These are phyloP conservation scores for Hypomyces perniciosus DNA, from an alignment of 2,329 filamentous ascomycete genomes.

Conservation along the genomic window DNA sequence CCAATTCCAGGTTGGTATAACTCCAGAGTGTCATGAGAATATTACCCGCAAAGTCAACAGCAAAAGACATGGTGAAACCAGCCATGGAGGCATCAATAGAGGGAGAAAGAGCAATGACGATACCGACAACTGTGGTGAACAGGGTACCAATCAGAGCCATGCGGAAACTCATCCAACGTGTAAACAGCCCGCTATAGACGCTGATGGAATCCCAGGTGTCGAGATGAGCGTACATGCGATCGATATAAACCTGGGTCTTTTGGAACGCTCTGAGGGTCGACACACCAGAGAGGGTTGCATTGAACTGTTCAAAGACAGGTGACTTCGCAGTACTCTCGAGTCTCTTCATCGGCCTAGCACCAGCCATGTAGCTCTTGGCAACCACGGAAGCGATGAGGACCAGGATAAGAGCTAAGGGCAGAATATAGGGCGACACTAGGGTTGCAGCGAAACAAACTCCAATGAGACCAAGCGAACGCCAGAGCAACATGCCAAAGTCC, in stretches of 20 bases:
- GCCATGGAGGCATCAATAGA: constrained; percentile 63
- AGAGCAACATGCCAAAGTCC: constrained; percentile 55
- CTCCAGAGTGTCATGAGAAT: constrained; percentile 62
- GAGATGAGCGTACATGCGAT: constrained; percentile 63
- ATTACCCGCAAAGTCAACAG: constrained; percentile 59
- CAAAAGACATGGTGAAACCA: constrained; percentile 70
- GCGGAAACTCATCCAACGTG: constrained; percentile 70
- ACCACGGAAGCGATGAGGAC: constrained; percentile 52
- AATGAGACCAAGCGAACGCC: constrained; percentile 55
- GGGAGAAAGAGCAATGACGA: constrained; percentile 55
- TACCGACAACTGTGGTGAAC: constrained; percentile 61
- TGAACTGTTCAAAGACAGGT: constrained; percentile 76
- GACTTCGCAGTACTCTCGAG: constrained; percentile 72
- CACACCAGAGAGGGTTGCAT: constrained; percentile 64
- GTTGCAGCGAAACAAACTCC: constrained; percentile 62
- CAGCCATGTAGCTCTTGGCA: constrained; percentile 59
- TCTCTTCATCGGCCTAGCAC: constrained; percentile 68
- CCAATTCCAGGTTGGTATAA: constrained; percentile 66
- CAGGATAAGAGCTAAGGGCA: constrained; percentile 55
- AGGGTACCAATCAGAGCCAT: constrained; percentile 63
- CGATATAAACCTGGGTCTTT: constrained; percentile 59
- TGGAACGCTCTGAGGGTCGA: constrained; percentile 71
- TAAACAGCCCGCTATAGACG: constrained; percentile 66
- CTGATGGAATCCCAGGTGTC: constrained; percentile 62
- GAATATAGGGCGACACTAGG: constrained; percentile 61